Base-by-base conservation (phyloP, 176 grass and related monocot species). In the Ananas comosus region DNA sequence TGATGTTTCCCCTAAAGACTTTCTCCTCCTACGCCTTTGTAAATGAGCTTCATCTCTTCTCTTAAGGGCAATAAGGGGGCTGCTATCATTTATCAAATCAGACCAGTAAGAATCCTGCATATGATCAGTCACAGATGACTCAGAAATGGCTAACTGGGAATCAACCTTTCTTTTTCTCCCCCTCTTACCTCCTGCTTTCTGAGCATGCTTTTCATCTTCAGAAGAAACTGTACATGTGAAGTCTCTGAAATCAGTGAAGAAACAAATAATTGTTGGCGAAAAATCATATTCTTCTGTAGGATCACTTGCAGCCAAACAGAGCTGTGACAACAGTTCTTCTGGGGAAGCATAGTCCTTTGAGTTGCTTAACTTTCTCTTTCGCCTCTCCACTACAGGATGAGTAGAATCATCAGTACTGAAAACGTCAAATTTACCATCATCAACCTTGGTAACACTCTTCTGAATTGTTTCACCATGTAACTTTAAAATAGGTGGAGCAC, bases 41-140 rank as follows among this genome's bases (percentile, higher is more conserved):
- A 47, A 25, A 49, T 59, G 52, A 28, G 9, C 33, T 63, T 68
- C 75, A 24, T 22, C 75, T 77, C 48, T 69, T 13, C 17, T 50
- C 61, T 52, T 70, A 12, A 53, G 50, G n/a, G 11, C 68, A 70
- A 27, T 80, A 68, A 65, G 3, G 11, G 76, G 52, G 79, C 54
- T 54, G 21, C 47, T 85, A 51, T 78, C 51, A 85, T 85, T 76
- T 50, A 88, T 86, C 82, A 99, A 83, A 69, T 88, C 89, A 5
- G 94, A 99, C 94, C 94, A 99, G 69, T 99, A 99, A 14, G 94
- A 90, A 50, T 99, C 94, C 74, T 90, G 89, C 86, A 99, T 92
- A 78, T 97, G 93, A 80, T 99, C 89, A 18, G 51, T 6, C 28
- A 49, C 48, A 14, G 29, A 69, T 28, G 50, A 28, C 17, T 68